A percentile compares a stretch with the other conserved stretches of the same genome.
These are phyloP conservation scores for Musa itinerans DNA, from an alignment of 176 grass and related monocot species.

Conservation along the genomic window DNA sequence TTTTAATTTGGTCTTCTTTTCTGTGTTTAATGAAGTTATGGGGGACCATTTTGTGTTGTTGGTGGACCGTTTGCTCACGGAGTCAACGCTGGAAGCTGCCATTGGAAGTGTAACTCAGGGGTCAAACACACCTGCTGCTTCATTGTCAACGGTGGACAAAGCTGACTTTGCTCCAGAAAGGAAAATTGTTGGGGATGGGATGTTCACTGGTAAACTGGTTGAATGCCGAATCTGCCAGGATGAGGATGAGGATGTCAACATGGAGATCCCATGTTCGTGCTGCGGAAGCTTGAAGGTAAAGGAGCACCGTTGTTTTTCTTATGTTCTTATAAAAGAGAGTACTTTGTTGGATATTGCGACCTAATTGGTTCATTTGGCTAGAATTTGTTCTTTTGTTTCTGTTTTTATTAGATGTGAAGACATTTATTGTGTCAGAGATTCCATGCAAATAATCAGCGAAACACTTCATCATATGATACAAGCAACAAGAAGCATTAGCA, in stretches of 20 bases:
- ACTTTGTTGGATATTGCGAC: neutral
- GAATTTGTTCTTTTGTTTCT: neutral
- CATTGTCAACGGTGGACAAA: neutral
- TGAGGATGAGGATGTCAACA: slow-evolving; percentile 68
- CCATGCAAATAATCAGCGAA: too few relatives aligned
- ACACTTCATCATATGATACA: too few relatives aligned
- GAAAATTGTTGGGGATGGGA: slow-evolving; percentile 7
- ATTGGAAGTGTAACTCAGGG: slow-evolving; percentile 39
- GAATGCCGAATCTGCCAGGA: slow-evolving; percentile 98
- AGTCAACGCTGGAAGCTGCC: slow-evolving; percentile 78
- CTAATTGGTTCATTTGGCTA: neutral
- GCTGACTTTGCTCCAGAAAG: slow-evolving; percentile 12
- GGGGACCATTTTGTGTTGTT: slow-evolving; percentile 87
- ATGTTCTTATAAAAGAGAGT: neutral
- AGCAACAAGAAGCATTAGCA: neutral
- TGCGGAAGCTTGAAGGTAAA: slow-evolving; percentile 89
- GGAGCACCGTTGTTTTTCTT: neutral
- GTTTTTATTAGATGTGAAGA: neutral
- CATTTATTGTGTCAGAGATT: too few relatives aligned
- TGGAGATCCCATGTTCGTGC: slow-evolving; percentile 84
- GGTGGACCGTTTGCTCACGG: slow-evolving; percentile 85
- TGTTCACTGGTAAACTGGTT: slow-evolving; percentile 34
- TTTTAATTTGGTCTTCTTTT: neutral
- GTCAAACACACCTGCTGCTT: slow-evolving; percentile 13
- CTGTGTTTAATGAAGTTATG: slow-evolving; percentile 31